A percentile compares a stretch with the other conserved stretches of the same genome.
These are phyloP conservation scores for Penicillium italicum DNA, from an alignment of 2,329 filamentous ascomycete species.

Conservation along the genomic window DNA sequence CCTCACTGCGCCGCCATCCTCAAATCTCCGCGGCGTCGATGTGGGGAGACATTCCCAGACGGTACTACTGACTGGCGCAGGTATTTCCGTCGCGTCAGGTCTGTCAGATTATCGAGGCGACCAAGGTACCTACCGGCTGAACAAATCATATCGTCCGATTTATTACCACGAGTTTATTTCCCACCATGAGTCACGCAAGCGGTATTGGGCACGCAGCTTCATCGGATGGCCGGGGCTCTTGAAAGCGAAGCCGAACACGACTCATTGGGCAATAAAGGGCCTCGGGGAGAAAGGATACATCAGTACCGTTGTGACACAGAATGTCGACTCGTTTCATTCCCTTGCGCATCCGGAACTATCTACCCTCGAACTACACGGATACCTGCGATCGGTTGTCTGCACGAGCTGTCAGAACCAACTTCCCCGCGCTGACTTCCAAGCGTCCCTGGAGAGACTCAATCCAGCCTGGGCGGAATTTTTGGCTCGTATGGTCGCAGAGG, in stretches of 20 bases:
- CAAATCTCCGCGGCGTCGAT: conserved; percentile 44
- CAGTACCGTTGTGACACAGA: conserved; percentile 81
- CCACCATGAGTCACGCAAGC: conserved; percentile 77
- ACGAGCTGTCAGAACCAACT: conserved; percentile 71
- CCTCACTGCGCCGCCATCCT: conserved; percentile 59
- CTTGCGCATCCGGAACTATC: conserved; percentile 68
- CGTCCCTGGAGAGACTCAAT: conserved; percentile 71
- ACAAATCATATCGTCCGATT: conserved; percentile 84
- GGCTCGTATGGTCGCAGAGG: conserved; percentile 64
- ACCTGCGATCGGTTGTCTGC: conserved; percentile 77
- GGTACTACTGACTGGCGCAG: conserved; percentile 73
- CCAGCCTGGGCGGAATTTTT: conserved; percentile 81
- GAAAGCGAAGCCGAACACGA: conserved; percentile 72
- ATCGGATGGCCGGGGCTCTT: conserved; percentile 83
- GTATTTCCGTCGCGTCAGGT: conserved; percentile 88
- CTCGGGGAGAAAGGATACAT: conserved; percentile 70
- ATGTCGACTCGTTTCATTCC: conserved; percentile 92
- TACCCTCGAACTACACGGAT: conserved; percentile 87
- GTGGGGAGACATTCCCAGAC: conserved; percentile 53
- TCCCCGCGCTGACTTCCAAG: conserved; percentile 70
- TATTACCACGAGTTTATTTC: conserved; percentile 86
- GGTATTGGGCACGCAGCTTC: conserved; percentile 95
- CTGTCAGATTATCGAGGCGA: conserved; percentile 87
- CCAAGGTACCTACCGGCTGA: conserved; percentile 88
- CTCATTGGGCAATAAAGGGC: conserved; percentile 72